Base-by-base conservation (phyloP, 2,329 filamentous ascomycete species). In the Graphilbum ipis-grandicollis region DNA sequence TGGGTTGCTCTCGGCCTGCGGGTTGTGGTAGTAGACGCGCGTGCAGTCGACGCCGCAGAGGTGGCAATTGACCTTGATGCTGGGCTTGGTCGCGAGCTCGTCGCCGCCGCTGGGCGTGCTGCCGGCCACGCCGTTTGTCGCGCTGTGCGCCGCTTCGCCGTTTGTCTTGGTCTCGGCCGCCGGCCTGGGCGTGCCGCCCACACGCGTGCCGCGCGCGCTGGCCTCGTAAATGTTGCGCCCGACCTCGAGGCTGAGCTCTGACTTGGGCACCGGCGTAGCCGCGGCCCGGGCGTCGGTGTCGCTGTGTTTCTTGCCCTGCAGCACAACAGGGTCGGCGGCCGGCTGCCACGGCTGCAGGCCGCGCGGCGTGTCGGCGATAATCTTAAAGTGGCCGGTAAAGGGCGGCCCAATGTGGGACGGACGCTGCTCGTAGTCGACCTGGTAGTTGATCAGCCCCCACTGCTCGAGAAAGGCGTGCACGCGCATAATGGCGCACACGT, bases 391-490 rank as follows among this genome's bases (percentile, higher is more conserved):
- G 29, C 90, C 90, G 4, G 90, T 98, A 51, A 94, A 96, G 7
- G 90, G 90, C 3, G 90, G 88, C 1, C 88, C 88, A 47, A 96
- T 88, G 54, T 86, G 90, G 2, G 90, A 94, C 9, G 90, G 90
- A 40, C 90, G 74, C 46, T 90, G 86, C 53, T 94, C 88, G 22
- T 88, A 83, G 58, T 98, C 90, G 50, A 98, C 88, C 88, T 98
- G 90, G 53, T 98, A 98, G 59, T 98, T 98, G 56, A 98, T 94
- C 50, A 98, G 65, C 8, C 90, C 90, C 90, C 90, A 98, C 55
- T 96, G 88, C 60, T 98, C 90, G 26, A 98, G 68, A 60, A 98
- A 98, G 14, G 85, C 81, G 57, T 98, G 90, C 15, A 98, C 88
- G 45, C 90, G 79, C 90, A 98, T 98, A 48, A 98, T 98, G 29